Evolutionary conservation across 768 basidiomycete species (phyloP).

Genomic region (Phanerodontia chrysosporium): DNA sequence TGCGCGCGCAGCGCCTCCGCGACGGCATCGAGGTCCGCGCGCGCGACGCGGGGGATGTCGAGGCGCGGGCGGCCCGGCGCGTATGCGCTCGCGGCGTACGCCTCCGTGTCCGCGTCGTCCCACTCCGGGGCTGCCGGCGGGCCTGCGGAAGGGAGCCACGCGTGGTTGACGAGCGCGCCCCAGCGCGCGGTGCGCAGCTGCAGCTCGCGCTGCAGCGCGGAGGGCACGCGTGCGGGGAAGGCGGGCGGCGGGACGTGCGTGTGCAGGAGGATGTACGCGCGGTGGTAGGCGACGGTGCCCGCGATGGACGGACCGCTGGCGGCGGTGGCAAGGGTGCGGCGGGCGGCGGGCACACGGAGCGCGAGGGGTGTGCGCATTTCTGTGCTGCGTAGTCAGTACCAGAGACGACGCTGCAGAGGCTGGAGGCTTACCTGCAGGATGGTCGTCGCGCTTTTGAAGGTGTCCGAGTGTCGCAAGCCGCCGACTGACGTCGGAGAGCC

Average conservation of each 20-base stretch:
- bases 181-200: slow-evolving; percentile 39
- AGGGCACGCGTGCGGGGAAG: slow-evolving; percentile 45
- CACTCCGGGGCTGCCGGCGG: slow-evolving; percentile 13
- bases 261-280: slow-evolving; percentile 54
- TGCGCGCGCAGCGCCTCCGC: slow-evolving; percentile 23
- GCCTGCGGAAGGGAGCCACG: slow-evolving; percentile 52
- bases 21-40: slow-evolving; percentile 49
- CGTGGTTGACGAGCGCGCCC: slow-evolving; percentile 60
- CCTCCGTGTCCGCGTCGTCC: slow-evolving; percentile 17
- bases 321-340: neutral
- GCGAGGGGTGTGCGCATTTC: neutral
- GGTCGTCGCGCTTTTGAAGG: neutral
- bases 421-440: neutral
- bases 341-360: neutral
- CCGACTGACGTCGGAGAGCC: neutral
- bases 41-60: slow-evolving; percentile 43
- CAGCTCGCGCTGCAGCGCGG: slow-evolving; percentile 45
- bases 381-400: too few relatives aligned
- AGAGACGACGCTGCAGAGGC: too few relatives aligned
- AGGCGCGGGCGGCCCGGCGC: slow-evolving; percentile 42
- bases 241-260: slow-evolving; percentile 41
- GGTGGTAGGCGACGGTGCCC: slow-evolving; percentile 51
- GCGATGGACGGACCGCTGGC: slow-evolving; percentile 24
- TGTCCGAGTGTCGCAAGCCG: neutral
- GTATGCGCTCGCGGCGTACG: slow-evolving; percentile 48